These are phyloP conservation scores for Ailanthus altissimus DNA, from an alignment of 345 rosid genomes.

Conservation along the genomic window DNA sequence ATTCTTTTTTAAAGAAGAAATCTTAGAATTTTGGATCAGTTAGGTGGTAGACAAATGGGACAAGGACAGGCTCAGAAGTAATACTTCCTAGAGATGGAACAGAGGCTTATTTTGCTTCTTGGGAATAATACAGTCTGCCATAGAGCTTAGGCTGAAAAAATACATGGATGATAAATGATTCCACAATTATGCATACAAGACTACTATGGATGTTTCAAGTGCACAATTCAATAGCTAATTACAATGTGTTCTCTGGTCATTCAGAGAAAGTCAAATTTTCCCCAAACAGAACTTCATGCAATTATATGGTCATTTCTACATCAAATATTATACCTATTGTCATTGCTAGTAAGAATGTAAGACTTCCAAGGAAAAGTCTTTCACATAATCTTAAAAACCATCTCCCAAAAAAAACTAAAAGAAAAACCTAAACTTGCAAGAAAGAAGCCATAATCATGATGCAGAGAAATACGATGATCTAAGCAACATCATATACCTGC, in stretches of 20 bases:
- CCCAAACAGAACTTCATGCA: background rate
- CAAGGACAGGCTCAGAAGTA: background rate
- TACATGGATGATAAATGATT: background rate
- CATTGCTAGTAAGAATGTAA: background rate
- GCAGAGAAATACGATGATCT: slow-evolving; percentile 1
- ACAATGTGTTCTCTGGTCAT: background rate
- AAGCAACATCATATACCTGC: slow-evolving; percentile 54
- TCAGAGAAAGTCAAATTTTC: background rate
- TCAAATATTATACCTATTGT: background rate
- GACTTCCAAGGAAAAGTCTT: too few species aligned
- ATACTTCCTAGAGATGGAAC: background rate
- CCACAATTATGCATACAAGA: background rate
- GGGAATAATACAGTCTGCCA: background rate
- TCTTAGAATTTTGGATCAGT: background rate
- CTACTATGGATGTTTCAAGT: background rate
- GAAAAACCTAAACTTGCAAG: slow-evolving; percentile 3
- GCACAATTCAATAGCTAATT: background rate
- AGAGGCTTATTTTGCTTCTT: background rate
- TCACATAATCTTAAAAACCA: background rate
- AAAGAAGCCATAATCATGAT: background rate
- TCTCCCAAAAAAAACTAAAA: background rate
- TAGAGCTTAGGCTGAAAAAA: background rate
- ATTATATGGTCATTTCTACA: background rate
- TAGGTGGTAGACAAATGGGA: background rate
- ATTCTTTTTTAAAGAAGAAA: background rate